Percentiles rank a stretch among this genome's conserved stretches.
Evolutionary conservation across 495 filamentous ascomycete species (phyloP).

Genomic region (Echria macrotheca): DNA sequence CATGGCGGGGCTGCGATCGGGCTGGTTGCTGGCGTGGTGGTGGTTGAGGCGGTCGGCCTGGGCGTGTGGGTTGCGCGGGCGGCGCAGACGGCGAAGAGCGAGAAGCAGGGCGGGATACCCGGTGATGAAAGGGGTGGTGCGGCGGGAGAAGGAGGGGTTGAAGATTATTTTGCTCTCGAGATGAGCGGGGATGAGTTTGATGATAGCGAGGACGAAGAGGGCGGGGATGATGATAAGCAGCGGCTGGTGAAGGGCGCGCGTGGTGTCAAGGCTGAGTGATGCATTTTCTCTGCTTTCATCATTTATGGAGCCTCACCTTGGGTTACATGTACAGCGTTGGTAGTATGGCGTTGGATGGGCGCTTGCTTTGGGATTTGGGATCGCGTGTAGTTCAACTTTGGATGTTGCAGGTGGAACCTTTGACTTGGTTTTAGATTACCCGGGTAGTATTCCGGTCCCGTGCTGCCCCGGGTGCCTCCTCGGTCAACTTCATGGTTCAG

Average conservation of each 20-base stretch:
- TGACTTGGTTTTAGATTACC: too few species aligned
- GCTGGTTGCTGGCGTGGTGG: constrained; percentile 7
- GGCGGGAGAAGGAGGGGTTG: constrained; percentile 3
- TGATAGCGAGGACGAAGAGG: constrained; percentile 1
- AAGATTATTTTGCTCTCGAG: constrained; percentile 23
- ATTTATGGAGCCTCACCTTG: too few species aligned
- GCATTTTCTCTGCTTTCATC: too few species aligned
- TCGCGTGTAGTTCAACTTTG: too few species aligned
- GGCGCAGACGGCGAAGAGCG: neutral
- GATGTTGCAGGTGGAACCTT: too few species aligned
- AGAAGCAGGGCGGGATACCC: constrained; percentile 11
- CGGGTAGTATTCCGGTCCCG: too few species aligned
- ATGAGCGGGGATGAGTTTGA: constrained; percentile 27
- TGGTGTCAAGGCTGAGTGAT: too few species aligned
- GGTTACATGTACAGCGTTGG: too few species aligned
- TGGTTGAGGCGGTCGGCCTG: constrained; percentile 17
- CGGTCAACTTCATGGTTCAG: too few species aligned
- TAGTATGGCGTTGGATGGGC: too few species aligned
- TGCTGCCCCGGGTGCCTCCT: too few species aligned
- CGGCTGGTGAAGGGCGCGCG: neutral
- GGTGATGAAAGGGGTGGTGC: constrained; percentile 7
- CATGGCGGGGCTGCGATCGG: constrained; percentile 7
- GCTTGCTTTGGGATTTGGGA: too few species aligned
- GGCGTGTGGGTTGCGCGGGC: constrained; percentile 9
- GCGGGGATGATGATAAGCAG: neutral